A percentile compares a stretch with the other conserved stretches of the same genome.
These are phyloP conservation scores for Ascochyta pisi DNA, from an alignment of 2,329 filamentous ascomycete species.

Conservation along the genomic window DNA sequence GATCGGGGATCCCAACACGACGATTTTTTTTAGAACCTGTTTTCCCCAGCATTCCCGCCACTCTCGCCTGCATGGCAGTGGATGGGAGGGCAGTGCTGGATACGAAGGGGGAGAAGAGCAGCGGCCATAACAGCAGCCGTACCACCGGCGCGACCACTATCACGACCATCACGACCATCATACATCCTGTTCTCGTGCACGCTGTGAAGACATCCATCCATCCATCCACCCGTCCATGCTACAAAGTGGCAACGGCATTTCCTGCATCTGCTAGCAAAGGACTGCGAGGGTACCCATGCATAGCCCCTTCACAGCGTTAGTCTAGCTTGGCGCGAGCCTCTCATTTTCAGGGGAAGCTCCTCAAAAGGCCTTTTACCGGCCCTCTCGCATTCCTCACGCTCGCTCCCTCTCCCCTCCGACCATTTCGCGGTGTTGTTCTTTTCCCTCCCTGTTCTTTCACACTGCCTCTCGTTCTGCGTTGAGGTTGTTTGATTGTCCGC, in stretches of 20 bases:
- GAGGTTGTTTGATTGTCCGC: constrained; percentile 23
- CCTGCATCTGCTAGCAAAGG: constrained; percentile 22
- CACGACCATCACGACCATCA: neutral
- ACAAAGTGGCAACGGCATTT: constrained; percentile 28
- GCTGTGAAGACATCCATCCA: neutral
- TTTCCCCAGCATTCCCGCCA: constrained; percentile 24
- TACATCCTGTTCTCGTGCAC: constrained; percentile 3
- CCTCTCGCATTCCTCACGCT: constrained; percentile 40
- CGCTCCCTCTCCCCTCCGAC: constrained; percentile 39
- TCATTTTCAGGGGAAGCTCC: constrained; percentile 42
- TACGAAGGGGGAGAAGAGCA: constrained; percentile 12
- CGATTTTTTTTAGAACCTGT: constrained; percentile 23
- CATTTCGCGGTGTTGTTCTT: constrained; percentile 18
- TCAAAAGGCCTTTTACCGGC: constrained; percentile 41
- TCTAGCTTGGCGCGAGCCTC: constrained; percentile 34
- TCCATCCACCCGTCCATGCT: neutral
- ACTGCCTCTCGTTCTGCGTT: constrained; percentile 43
- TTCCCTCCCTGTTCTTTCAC: constrained; percentile 28
- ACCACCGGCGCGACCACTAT: too few relatives aligned
- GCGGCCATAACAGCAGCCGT: neutral
- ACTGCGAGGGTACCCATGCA: constrained; percentile 36
- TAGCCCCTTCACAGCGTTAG: constrained; percentile 31
- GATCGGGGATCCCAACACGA: constrained; percentile 26
- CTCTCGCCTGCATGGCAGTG: constrained; percentile 11
- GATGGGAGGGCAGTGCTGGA: constrained; percentile 6